These are phyloP conservation scores for Hevea brasiliensis DNA, from an alignment of 345 rosid genomes.

Conservation along the genomic window DNA sequence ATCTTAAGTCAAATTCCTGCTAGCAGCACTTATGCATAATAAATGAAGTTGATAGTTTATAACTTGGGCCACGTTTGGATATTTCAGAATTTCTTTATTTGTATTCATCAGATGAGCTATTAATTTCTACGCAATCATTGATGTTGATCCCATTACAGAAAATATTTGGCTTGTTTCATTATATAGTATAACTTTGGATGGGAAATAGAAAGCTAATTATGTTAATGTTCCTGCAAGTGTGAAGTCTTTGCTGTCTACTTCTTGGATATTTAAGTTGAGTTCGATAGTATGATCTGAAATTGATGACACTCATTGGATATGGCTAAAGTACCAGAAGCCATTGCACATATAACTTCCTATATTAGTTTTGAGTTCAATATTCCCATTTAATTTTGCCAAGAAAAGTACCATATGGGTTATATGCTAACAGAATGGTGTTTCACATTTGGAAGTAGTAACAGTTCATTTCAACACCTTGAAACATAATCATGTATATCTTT, in stretches of 20 bases:
- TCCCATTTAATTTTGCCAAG: not conserved
- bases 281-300: not conserved
- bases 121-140: not conserved
- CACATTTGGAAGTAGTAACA: not conserved
- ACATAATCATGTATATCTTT: not conserved
- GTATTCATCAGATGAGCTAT: not conserved
- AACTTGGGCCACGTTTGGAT: not conserved
- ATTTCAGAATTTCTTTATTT: not conserved
- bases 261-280: not conserved
- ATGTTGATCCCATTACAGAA: not conserved
- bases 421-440: not conserved
- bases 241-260: not conserved
- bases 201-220: not conserved
- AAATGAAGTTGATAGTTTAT: constrained; percentile 4
- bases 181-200: not conserved
- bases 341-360: not conserved
- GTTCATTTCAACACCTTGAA: not conserved
- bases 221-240: not conserved
- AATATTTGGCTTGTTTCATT: not conserved
- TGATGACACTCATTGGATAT: not conserved
- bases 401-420: not conserved
- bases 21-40: constrained; percentile 9
- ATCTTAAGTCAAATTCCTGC: constrained; percentile 6
- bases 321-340: not conserved
- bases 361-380: not conserved